A percentile compares a stretch with the other conserved stretches of the same genome.
phyloP scores from a whole-genome alignment of 139 green algal genomes.

The Micractinium sp. region DNA sequence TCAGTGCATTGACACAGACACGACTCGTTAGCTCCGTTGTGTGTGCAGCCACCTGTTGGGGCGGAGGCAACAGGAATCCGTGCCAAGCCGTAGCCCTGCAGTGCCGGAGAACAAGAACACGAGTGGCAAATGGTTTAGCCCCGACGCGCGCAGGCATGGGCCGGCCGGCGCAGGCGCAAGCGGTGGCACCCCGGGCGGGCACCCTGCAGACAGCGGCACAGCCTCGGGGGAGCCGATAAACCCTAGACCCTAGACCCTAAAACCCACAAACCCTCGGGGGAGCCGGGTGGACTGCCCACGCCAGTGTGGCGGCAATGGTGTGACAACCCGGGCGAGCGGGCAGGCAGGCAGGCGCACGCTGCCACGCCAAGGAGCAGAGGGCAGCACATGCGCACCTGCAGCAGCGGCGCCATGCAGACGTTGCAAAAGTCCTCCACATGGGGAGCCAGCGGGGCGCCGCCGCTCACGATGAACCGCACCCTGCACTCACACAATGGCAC shows the following conservation, averaged over 20 bases:
- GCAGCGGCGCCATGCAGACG: slow-evolving; percentile 76
- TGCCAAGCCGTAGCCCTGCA: not conserved
- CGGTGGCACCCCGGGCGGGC: too few relatives aligned
- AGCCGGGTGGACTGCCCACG: too few relatives aligned
- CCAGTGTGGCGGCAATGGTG: too few relatives aligned
- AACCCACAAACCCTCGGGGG: too few relatives aligned
- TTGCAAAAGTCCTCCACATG: slow-evolving; percentile 91
- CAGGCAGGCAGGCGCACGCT: not conserved
- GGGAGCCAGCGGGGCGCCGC: slow-evolving; percentile 85
- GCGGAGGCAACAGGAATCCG: not conserved
- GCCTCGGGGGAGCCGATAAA: too few relatives aligned
- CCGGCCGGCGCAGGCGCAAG: too few relatives aligned
- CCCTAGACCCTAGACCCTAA: too few relatives aligned
- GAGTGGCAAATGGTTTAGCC: too few relatives aligned
- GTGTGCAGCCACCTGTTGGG: not conserved
- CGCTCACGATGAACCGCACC: slow-evolving; percentile 80
- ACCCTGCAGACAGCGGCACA: too few relatives aligned
- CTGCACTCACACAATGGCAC: not conserved
- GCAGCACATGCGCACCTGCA: slow-evolving; percentile 52
- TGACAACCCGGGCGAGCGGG: too few relatives aligned
- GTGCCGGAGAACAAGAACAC: too few relatives aligned
- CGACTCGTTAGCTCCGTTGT: not conserved
- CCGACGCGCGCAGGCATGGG: too few relatives aligned
- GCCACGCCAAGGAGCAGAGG: not conserved
- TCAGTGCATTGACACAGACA: not conserved